phyloP scores from a whole-genome alignment of 23 red algal species.

The Gracilaria domingensis region DNA sequence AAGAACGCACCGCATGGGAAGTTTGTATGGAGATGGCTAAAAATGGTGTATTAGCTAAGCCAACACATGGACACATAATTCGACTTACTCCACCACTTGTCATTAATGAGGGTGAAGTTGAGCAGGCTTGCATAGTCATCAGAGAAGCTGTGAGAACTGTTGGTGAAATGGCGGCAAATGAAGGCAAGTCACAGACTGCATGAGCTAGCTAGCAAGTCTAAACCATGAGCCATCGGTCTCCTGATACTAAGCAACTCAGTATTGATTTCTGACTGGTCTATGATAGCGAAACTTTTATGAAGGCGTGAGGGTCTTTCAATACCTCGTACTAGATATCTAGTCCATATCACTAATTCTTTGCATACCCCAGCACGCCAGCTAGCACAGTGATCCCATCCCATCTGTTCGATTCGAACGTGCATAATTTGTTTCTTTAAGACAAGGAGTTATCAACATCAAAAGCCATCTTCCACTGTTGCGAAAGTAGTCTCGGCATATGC shows the following conservation, averaged over 20 bases:
- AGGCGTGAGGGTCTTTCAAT: neutral
- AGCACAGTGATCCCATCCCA: neutral
- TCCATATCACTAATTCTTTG: neutral
- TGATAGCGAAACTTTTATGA: neutral
- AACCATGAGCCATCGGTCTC: neutral
- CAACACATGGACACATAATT: slow-evolving; percentile 93
- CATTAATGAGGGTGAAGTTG: slow-evolving; percentile 83
- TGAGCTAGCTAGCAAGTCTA: neutral
- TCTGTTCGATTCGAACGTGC: neutral
- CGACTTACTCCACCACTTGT: slow-evolving; percentile 94
- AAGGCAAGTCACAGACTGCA: slow-evolving; percentile 5
- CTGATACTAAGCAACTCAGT: neutral
- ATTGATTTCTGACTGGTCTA: neutral
- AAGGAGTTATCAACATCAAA: no score
- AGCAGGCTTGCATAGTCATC: slow-evolving; percentile 68
- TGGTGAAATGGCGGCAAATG: slow-evolving; percentile 27
- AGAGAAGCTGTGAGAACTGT: slow-evolving; percentile 54
- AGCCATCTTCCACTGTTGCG: no score
- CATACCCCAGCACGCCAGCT: neutral
- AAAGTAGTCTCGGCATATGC: no score
- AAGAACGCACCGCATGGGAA: slow-evolving; percentile 74
- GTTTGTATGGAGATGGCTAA: slow-evolving; percentile 84
- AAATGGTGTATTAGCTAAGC: slow-evolving; percentile 91
- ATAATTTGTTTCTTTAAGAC: neutral
- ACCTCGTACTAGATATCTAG: neutral